Evolutionary conservation across 1,284 basidiomycete species (phyloP).

Genomic region (Austroboletus niveus): DNA sequence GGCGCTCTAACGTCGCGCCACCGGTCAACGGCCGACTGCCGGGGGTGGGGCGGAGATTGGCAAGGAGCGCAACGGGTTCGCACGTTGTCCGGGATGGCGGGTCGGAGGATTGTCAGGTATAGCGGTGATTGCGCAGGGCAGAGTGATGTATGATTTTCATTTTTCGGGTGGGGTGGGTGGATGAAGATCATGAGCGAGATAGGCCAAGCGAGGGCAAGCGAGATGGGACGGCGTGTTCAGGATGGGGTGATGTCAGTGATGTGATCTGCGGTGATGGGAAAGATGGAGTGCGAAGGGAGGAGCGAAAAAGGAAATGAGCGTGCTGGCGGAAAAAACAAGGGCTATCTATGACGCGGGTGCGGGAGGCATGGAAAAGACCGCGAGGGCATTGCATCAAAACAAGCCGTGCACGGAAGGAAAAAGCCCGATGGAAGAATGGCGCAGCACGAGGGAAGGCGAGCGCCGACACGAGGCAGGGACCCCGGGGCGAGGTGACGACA

Average conservation of each 20-base stretch:
- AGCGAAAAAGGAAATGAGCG: not conserved
- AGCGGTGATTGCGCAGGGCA: too few species aligned
- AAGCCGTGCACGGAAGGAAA: conserved; percentile 1
- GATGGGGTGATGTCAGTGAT: conserved; percentile 18
- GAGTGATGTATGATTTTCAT: too few species aligned
- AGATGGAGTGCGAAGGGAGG: not conserved
- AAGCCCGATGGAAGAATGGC: conserved; percentile 15
- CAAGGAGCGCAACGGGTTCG: not conserved
- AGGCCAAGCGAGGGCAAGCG: conserved; percentile 2
- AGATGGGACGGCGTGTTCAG: conserved; percentile 1
- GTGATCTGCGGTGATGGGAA: conserved; percentile 14
- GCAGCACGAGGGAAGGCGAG: conserved; percentile 16
- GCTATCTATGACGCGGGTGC: conserved; percentile 14
- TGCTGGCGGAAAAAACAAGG: not conserved
- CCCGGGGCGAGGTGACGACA: conserved; percentile 20
- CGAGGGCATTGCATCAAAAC: conserved; percentile 5
- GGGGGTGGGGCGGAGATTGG: conserved; percentile 4
- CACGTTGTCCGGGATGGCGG: not conserved
- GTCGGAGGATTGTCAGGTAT: too few species aligned
- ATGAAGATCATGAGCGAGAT: conserved; percentile 1
- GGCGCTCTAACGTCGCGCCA: too few species aligned
- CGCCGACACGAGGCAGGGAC: conserved; percentile 35
- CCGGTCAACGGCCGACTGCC: conserved; percentile 4
- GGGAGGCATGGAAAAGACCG: conserved; percentile 2
- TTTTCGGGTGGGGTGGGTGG: not conserved